Evolutionary conservation across 1,284 basidiomycete species (phyloP), one percentile per base, ranked within the genome.

Genomic region (Naganishia sp.): DNA sequence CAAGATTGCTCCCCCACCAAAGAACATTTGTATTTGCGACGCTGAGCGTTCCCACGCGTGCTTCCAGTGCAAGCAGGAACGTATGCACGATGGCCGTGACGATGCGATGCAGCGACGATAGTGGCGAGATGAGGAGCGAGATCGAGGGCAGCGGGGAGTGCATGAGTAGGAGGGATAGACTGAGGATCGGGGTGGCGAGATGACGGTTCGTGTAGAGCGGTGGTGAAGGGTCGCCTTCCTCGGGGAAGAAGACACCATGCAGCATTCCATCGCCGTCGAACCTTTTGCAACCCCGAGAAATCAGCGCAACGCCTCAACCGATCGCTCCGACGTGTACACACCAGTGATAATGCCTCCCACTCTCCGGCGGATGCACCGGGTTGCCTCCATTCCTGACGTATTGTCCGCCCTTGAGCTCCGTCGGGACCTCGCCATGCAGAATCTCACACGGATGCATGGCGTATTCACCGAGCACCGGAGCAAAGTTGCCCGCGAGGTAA

Each of bases 341-440:
- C 75, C 75, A 77, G 55, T 77, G 75, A 65, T 77, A 77, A 64
- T 75, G 75, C 54, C 75, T 59, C 2, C 75, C 75, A 50, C 75
- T 75, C 69, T 65, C 74, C 65, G 72, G 78, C 60, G 74, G 79
- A 72, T 79, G 77, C 69, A 75, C 73, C 0, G 82, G 81, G 65
- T 83, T 82, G n/a, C 80, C 80, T 13, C 82, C 82, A 67, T 83
- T 83, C 50, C 82, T 72, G 36, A 83, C 77, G 68, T 83, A 83
- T 72, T 78, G 77, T 16, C 77, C 77, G 10, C 77, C 77, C 6
- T 70, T 54, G 7, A 79, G 64, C 63, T 77, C 76, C 5, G 23
- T 39, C 0, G 77, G 77, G 13, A 79, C 71, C 25, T 33, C 21
- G 15, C 77, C 77, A 7, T 65, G 48, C 2, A 72, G 68, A 25